Percentiles rank a stretch among this genome's conserved stretches.
phyloP scores from a whole-genome alignment of 2,329 filamentous ascomycete genomes.

The Clarireedia hainanense region DNA sequence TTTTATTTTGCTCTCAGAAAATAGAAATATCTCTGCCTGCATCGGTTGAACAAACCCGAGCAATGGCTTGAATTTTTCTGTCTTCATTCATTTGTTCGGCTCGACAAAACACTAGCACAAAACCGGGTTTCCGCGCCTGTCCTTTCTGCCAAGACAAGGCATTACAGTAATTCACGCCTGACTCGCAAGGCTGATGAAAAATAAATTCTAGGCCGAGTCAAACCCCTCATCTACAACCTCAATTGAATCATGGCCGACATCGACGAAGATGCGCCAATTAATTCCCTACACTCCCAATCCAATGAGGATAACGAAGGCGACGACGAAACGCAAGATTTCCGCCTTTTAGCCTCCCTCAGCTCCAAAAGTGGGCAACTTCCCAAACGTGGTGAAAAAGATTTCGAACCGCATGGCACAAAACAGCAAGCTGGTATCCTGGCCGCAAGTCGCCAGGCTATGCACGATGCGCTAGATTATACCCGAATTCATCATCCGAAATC shows the following conservation, averaged over 20 bases:
- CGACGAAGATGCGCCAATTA: constrained; percentile 29
- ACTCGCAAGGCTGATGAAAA: no score
- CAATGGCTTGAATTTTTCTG: no score
- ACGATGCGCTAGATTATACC: constrained; percentile 72
- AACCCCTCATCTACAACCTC: neutral
- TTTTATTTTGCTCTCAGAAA: no score
- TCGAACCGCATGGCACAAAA: constrained; percentile 83
- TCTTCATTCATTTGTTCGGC: no score
- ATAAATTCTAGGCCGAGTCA: no score
- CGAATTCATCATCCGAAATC: constrained; percentile 63
- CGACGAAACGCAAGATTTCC: constrained; percentile 83
- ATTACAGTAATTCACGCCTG: no score
- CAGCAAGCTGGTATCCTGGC: constrained; percentile 73
- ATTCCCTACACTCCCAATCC: constrained; percentile 14
- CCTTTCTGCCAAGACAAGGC: no score
- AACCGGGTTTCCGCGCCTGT: no score
- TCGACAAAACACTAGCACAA: no score
- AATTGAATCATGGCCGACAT: constrained; percentile 23
- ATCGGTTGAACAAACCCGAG: no score
- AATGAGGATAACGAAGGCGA: constrained; percentile 54
- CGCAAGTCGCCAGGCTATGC: constrained; percentile 78
- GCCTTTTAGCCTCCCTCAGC: constrained; percentile 53
- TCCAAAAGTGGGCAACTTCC: constrained; percentile 55
- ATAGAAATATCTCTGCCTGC: no score
- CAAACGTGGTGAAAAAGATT: constrained; percentile 93